These are phyloP conservation scores for Leucocoprinus leucothites DNA, from an alignment of 768 basidiomycete genomes.

Conservation along the genomic window DNA sequence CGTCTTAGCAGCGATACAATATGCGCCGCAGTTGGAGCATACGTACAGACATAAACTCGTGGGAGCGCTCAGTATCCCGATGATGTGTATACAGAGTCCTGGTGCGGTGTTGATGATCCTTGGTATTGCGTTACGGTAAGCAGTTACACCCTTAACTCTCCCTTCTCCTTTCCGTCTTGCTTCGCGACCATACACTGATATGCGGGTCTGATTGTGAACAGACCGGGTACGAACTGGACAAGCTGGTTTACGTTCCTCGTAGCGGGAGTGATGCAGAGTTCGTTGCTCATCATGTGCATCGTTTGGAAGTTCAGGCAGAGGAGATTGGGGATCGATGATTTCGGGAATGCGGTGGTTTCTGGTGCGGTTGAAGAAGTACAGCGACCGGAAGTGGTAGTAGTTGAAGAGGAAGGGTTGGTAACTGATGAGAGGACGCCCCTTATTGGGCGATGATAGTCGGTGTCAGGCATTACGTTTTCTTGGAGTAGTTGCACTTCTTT, in stretches of 20 bases:
- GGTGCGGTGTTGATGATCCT: slow-evolving; percentile 86
- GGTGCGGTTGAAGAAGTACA: not conserved
- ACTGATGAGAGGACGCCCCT: slow-evolving; percentile 3
- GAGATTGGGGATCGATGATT: slow-evolving; percentile 80
- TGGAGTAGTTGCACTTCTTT: no score
- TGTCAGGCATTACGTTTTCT: no score
- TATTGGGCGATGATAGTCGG: not conserved
- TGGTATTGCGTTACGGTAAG: slow-evolving; percentile 68
- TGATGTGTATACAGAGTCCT: slow-evolving; percentile 94
- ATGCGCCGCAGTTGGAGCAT: slow-evolving; percentile 79
- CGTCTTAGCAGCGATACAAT: slow-evolving; percentile 77
- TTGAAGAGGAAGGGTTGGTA: not conserved
- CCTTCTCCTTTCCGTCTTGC: no score
- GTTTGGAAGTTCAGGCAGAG: slow-evolving; percentile 80
- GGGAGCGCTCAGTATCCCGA: slow-evolving; percentile 89
- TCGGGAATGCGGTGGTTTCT: slow-evolving; percentile 54
- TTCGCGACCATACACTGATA: no score
- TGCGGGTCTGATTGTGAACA: slow-evolving; percentile 16
- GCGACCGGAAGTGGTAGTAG: not conserved
- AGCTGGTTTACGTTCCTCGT: slow-evolving; percentile 83
- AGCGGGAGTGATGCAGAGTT: slow-evolving; percentile 81
- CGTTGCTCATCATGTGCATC: slow-evolving; percentile 81
- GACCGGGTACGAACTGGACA: slow-evolving; percentile 87
- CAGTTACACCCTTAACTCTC: slow-evolving; percentile 5
- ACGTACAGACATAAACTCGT: slow-evolving; percentile 81